Conservation (phyloP, 2,329 filamentous ascomycete genomes). For the Fusarium torreyae region DNA sequence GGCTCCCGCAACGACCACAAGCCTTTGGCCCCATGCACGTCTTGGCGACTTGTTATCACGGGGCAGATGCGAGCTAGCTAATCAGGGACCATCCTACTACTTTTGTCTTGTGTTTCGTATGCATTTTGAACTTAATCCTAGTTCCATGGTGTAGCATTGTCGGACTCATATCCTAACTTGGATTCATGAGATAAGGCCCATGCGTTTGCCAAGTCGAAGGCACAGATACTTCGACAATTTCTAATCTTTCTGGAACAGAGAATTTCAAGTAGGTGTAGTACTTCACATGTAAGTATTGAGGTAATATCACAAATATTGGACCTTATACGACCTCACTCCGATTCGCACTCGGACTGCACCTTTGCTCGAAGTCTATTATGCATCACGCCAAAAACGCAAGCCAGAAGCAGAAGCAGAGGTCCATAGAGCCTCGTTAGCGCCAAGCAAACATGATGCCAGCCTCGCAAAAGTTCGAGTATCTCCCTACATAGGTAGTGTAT, state of each 20-base stretch:
- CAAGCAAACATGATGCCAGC: constrained; percentile 22
- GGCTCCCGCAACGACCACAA: constrained; percentile 13
- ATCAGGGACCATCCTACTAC: constrained; percentile 21
- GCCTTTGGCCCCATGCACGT: constrained; percentile 19
- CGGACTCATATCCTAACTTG: constrained; percentile 34
- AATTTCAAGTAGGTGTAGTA: not conserved
- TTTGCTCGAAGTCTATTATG: too few relatives aligned
- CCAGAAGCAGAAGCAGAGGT: not conserved
- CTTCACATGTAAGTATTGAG: not conserved
- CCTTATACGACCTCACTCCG: not conserved
- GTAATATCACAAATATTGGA: not conserved
- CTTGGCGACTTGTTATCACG: constrained; percentile 43
- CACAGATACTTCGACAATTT: constrained; percentile 9
- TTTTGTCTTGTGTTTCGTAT: constrained; percentile 1
- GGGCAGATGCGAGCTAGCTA: constrained; percentile 13
- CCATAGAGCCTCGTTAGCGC: not conserved
- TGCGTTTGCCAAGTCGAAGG: constrained; percentile 20
- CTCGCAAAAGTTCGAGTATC: constrained; percentile 22
- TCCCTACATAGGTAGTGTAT: constrained; percentile 1
- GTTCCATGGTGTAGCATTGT: constrained; percentile 18
- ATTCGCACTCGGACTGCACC: too few relatives aligned
- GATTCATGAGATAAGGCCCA: constrained; percentile 31
- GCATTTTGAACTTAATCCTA: constrained; percentile 28
- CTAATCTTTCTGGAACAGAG: not conserved
- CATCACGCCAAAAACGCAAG: not conserved